These are phyloP conservation scores for Aspergillus egyptiacus DNA, from an alignment of 495 filamentous ascomycete species.

Conservation along the genomic window DNA sequence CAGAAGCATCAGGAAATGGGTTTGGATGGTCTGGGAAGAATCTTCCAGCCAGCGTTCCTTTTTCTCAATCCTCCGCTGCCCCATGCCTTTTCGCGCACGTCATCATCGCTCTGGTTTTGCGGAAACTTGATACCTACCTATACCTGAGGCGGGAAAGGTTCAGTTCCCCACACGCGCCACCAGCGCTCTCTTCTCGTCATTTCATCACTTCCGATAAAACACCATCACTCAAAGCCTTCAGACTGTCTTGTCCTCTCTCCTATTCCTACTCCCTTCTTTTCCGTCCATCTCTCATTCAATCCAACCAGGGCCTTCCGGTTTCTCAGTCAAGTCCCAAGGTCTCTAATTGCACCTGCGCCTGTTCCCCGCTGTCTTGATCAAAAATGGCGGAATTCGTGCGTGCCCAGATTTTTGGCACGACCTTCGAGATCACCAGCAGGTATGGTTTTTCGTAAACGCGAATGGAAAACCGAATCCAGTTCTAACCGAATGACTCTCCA, in stretches of 20 bases:
- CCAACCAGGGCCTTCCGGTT: not conserved
- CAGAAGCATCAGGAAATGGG: no score
- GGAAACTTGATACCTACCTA: constrained; percentile 23
- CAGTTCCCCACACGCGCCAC: constrained; percentile 30
- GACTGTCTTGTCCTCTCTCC: not conserved
- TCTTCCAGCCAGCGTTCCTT: constrained; percentile 25
- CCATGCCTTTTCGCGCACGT: constrained; percentile 33
- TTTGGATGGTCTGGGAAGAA: constrained; percentile 18
- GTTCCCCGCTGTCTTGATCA: constrained; percentile 20
- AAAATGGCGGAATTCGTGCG: constrained; percentile 97
- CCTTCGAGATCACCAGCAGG: constrained; percentile 99
- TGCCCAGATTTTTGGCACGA: constrained; percentile 98
- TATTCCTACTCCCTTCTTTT: constrained; percentile 4
- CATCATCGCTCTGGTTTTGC: constrained; percentile 36
- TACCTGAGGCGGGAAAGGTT: no score
- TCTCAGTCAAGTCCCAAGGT: not conserved
- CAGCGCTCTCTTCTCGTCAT: constrained; percentile 21
- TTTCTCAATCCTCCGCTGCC: constrained; percentile 15
- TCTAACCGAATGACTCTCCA: constrained; percentile 29
- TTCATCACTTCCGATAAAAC: constrained; percentile 14
- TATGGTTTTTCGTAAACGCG: constrained; percentile 35
- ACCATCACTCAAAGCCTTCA: not conserved
- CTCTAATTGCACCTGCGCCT: constrained; percentile 8
- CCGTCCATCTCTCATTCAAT: not conserved
- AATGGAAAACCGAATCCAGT: not conserved